These are phyloP conservation scores for Kwoniella pini DNA, from an alignment of 768 basidiomycete genomes.

Conservation along the genomic window DNA sequence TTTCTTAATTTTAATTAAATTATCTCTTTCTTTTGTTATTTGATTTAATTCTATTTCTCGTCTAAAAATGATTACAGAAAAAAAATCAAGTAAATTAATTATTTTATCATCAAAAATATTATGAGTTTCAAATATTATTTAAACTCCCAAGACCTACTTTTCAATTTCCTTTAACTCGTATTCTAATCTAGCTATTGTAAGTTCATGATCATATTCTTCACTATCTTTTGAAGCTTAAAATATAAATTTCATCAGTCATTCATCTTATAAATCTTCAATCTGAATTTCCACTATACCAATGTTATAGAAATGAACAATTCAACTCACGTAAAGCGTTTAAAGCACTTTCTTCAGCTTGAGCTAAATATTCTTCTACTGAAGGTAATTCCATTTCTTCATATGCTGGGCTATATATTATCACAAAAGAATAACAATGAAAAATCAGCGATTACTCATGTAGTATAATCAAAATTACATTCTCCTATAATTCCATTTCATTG, in stretches of 20 bases:
- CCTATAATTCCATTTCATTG: no score
- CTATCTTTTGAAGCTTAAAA: conserved; percentile 30
- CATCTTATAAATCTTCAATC: no score
- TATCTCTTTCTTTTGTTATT: conserved; percentile 42
- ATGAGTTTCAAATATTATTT: no score
- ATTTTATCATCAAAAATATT: no score
- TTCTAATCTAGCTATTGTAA: conserved; percentile 39
- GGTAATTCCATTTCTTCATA: conserved; percentile 35
- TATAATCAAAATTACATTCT: no score
- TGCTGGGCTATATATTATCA: conserved; percentile 27
- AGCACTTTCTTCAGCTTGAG: conserved; percentile 6
- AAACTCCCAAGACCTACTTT: no score
- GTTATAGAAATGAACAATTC: background rate
- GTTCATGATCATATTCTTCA: conserved; percentile 35
- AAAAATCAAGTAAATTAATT: no score
- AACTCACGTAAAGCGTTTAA: conserved; percentile 32
- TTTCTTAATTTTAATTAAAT: conserved; percentile 35
- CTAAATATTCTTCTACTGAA: conserved; percentile 21
- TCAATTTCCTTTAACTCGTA: conserved; percentile 37
- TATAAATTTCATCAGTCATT: no score
- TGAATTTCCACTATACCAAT: no score
- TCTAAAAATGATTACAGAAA: conserved; percentile 20
- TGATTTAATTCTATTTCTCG: conserved; percentile 34
- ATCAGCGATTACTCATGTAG: no score
- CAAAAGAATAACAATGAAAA: no score